Evolutionary conservation across 139 green algal species (phyloP).

Genomic region (Astrephomene gubernaculifera): DNA sequence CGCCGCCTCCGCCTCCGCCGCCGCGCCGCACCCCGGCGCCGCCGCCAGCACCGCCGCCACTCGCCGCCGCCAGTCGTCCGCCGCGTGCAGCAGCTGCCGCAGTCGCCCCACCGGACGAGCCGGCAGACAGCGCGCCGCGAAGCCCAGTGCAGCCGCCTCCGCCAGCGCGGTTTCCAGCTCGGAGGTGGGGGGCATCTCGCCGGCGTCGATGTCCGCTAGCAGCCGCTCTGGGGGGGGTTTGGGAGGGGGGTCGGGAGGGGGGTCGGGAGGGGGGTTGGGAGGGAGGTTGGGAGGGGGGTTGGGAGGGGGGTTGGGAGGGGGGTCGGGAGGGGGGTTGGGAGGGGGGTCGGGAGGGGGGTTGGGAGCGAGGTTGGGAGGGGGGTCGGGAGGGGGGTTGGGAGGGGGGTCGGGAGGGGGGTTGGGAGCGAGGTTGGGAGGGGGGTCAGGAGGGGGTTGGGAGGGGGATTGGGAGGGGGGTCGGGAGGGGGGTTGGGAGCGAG

Average conservation of each 20-base stretch:
- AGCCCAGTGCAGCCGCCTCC: constrained; percentile 18
- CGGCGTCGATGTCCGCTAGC: neutral
- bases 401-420: too few species aligned
- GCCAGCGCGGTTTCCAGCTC: neutral
- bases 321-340: too few species aligned
- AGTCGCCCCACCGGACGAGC: neutral
- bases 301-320: too few species aligned
- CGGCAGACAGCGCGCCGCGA: neutral
- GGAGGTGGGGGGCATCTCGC: neutral
- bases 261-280: neutral
- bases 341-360: too few species aligned
- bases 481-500: too few species aligned
- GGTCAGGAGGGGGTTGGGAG: too few species aligned
- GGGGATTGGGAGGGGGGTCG: too few species aligned
- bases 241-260: neutral
- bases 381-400: too few species aligned
- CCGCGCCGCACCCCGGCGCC: neutral
- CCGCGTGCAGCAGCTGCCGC: neutral
- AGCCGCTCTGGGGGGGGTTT: neutral
- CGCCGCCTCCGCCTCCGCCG: neutral
- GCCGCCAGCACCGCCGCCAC: neutral
- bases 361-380: too few species aligned
- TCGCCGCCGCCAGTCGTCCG: neutral
- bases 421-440: too few species aligned
- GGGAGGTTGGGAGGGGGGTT: too few species aligned